Evolutionary conservation across 768 basidiomycete genomes (phyloP).

Genomic region (Collybia mongolica): DNA sequence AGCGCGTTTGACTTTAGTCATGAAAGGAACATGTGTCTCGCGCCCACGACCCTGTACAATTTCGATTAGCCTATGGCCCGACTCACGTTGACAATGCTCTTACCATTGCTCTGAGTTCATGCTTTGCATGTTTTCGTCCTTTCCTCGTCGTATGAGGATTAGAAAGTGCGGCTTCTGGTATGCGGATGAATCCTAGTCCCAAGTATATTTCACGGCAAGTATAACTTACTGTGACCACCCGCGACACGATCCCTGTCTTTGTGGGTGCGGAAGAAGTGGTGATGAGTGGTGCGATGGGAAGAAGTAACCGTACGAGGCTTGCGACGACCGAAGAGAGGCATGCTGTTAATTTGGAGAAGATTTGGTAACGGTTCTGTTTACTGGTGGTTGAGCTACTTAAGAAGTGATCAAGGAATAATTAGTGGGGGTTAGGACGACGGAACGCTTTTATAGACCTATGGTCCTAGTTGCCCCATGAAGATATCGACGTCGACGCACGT

Average conservation of each 20-base stretch:
- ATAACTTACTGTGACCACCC: slow-evolving; percentile 44
- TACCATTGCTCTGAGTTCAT: slow-evolving; percentile 45
- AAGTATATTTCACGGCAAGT: neutral
- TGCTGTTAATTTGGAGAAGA: neutral
- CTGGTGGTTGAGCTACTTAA: no score
- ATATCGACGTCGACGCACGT: no score
- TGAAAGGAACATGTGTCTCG: slow-evolving; percentile 45
- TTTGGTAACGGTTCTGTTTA: no score
- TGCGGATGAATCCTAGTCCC: neutral
- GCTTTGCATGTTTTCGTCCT: slow-evolving; percentile 46
- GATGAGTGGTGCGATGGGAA: neutral
- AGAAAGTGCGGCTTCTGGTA: slow-evolving; percentile 43
- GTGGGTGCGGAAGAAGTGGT: slow-evolving; percentile 27
- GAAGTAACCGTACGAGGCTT: slow-evolving; percentile 2
- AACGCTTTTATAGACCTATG: no score
- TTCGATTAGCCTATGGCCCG: neutral
- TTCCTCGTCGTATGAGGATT: slow-evolving; percentile 48
- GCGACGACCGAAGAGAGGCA: slow-evolving; percentile 23
- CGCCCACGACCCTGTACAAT: slow-evolving; percentile 37
- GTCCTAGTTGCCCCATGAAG: no score
- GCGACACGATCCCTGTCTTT: slow-evolving; percentile 44
- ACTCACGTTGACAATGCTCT: slow-evolving; percentile 11
- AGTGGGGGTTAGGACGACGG: no score
- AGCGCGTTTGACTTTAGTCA: slow-evolving; percentile 50
- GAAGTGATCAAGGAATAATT: no score